Conservation (phyloP, 345 rosid species). For the Linum trigynum region DNA sequence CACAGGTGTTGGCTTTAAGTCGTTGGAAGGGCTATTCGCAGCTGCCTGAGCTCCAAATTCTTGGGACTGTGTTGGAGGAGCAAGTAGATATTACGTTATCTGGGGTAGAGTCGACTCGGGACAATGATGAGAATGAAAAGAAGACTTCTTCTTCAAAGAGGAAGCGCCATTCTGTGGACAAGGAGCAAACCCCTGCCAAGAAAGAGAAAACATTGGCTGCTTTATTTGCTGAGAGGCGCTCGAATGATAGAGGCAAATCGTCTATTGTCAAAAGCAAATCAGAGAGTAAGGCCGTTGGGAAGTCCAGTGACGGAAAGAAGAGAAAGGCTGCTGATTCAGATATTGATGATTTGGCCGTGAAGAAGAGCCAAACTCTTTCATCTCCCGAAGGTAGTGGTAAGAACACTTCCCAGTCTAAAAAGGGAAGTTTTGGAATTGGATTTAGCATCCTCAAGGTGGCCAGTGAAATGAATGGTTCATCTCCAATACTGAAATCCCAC, state of each 20-base stretch:
- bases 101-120: conserved; percentile 14
- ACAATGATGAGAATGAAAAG: conserved; percentile 12
- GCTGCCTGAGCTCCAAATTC: conserved; percentile 45
- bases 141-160: conserved; percentile 24
- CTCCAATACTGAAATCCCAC: conserved; percentile 15
- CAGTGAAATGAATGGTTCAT: conserved; percentile 17
- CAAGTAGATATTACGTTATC: conserved; percentile 31
- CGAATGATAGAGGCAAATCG: neutral
- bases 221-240: conserved; percentile 34
- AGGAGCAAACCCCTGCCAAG: conserved; percentile 14
- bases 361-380: conserved; percentile 14
- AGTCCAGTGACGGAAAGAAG: conserved; percentile 32
- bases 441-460: conserved; percentile 31
- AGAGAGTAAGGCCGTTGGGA: conserved; percentile 13
- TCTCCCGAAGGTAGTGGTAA: conserved; percentile 14
- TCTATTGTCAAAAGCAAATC: conserved; percentile 23
- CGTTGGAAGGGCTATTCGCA: conserved; percentile 54
- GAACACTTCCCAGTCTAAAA: conserved; percentile 23
- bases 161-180: conserved; percentile 27
- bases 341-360: conserved; percentile 19
- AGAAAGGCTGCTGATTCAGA: conserved; percentile 27
- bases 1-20: conserved; percentile 52
- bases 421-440: conserved; percentile 30
- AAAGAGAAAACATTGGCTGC: conserved; percentile 59
- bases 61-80: conserved; percentile 34